Percentiles rank a stretch among this genome's conserved stretches.
Conservation (phyloP, 768 basidiomycete species). For the Leccinellum albellum region DNA sequence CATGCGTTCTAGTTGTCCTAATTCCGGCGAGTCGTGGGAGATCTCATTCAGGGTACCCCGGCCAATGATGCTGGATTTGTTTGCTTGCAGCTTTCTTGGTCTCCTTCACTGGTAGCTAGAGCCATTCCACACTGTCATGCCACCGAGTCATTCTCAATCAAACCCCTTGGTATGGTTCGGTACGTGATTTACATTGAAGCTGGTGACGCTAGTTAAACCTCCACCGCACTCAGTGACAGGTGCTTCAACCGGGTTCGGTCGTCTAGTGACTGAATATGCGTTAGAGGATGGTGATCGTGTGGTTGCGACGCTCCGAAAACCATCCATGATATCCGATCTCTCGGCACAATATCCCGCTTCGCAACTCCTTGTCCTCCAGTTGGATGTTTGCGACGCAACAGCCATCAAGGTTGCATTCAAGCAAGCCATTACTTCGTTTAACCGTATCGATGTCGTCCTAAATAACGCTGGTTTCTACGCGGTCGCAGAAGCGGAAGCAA, state of each 20-base stretch:
- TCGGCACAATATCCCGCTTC: slow-evolving; percentile 26
- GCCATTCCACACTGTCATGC: background rate
- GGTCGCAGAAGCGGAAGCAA: slow-evolving; percentile 63
- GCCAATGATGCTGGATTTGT: background rate
- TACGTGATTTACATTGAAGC: slow-evolving; percentile 1
- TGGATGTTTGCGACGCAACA: slow-evolving; percentile 37
- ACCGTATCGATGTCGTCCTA: slow-evolving; percentile 42
- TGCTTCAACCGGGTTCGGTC: slow-evolving; percentile 40
- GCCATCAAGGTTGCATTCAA: slow-evolving; percentile 37
- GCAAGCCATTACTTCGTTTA: slow-evolving; percentile 32
- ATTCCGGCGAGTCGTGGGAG: background rate
- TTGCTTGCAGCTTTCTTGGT: background rate
- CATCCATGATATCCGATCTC: slow-evolving; percentile 33
- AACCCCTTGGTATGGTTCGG: slow-evolving; percentile 23
- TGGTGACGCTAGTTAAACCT: background rate
- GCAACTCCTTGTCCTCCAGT: slow-evolving; percentile 36
- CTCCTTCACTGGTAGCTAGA: background rate
- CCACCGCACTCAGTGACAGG: slow-evolving; percentile 37
- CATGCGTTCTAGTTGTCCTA: too few relatives aligned
- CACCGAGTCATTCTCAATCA: background rate
- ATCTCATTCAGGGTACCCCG: background rate
- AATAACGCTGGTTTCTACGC: slow-evolving; percentile 40
- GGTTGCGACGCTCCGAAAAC: slow-evolving; percentile 44
- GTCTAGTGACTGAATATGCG: slow-evolving; percentile 30
- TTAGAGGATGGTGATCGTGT: slow-evolving; percentile 38